These are phyloP conservation scores for grape (Vitis vinifera) DNA, from an alignment of 164 flowering plant species.

Conservation along the genomic window DNA sequence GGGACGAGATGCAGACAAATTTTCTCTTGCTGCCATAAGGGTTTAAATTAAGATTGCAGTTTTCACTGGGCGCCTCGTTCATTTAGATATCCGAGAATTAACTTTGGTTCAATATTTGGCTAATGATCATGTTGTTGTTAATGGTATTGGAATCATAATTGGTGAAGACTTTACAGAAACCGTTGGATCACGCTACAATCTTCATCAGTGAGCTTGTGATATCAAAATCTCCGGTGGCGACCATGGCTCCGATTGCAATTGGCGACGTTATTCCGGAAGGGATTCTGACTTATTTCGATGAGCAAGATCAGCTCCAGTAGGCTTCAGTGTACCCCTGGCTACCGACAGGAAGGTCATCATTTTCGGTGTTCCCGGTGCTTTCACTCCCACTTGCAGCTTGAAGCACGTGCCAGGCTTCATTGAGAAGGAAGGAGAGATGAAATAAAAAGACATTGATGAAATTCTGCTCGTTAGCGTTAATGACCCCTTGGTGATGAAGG, in stretches of 20 bases:
- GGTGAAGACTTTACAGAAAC: background rate
- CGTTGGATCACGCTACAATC: background rate
- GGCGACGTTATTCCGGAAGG: constrained; percentile 79
- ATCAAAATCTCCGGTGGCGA: no score
- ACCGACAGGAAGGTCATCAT: constrained; percentile 83
- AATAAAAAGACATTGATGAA: constrained; percentile 81
- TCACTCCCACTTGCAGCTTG: constrained; percentile 88
- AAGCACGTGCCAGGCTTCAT: constrained; percentile 91
- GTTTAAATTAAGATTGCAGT: no score
- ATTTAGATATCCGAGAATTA: no score
- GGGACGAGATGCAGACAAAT: no score
- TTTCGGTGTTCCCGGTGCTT: constrained; percentile 93
- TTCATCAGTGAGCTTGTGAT: background rate
- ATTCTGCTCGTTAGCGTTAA: no score
- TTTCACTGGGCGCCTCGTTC: no score
- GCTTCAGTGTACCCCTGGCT: constrained; percentile 70
- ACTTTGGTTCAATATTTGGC: no score
- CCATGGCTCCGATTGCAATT: constrained; percentile 77
- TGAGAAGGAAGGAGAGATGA: constrained; percentile 68
- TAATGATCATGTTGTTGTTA: no score
- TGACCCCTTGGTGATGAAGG: no score
- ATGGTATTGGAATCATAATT: no score
- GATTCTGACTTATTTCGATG: constrained; percentile 64
- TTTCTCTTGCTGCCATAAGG: no score
- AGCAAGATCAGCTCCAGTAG: constrained; percentile 49